Evolutionary conservation across 805 yeast genomes (phyloP), one percentile per base, ranked within the genome.

Genomic region (Lipomyces sp.): DNA sequence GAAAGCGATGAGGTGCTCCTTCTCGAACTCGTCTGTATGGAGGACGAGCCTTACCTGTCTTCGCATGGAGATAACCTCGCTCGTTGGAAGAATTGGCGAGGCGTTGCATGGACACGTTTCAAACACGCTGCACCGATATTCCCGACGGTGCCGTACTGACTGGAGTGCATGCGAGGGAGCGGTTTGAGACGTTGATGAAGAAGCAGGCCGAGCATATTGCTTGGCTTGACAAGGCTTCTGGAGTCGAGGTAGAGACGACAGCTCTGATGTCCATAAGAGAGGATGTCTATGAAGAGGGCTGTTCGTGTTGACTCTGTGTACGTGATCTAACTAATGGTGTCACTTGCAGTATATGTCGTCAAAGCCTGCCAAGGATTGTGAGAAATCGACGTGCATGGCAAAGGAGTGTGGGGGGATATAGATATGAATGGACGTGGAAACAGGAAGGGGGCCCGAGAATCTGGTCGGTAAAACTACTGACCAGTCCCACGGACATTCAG

Each of bases 161-260:
- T 2, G 53, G 34, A 10, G 32, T 32, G 32, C 32, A 50, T 50
- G 53, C 53, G 32, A 50, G 18, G 29, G 53, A 50, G 53, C 53
- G 53, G 13, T 50, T 50, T 50, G 53, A 50, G 11, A 29, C 32
- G 18, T 50, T 50, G 53, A 50, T 50, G 53, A 50, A 50, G 11
- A 29, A 50, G 2, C 53, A 50, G 10, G 53, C 53, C 1, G 29
- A 50, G 53, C 32, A 50, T 48, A 18, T 6, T n/a, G 29, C 29
- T 4, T 50, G 32, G 32, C 53, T 50, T 10, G 29, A 50, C n/a
- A 11, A 15, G 29, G 53, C 53, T 13, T 29, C 53, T 1, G 53
- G 53, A 1, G 53, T 50, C 53, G 53, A 4, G 53, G 53, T 50
- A n/a, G 53, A 24, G 29, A 10, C 11, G 29, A 50, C 53, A 4